phyloP scores from a whole-genome alignment of 352 stramenopile species.

The Phytophthora pinifolia region DNA sequence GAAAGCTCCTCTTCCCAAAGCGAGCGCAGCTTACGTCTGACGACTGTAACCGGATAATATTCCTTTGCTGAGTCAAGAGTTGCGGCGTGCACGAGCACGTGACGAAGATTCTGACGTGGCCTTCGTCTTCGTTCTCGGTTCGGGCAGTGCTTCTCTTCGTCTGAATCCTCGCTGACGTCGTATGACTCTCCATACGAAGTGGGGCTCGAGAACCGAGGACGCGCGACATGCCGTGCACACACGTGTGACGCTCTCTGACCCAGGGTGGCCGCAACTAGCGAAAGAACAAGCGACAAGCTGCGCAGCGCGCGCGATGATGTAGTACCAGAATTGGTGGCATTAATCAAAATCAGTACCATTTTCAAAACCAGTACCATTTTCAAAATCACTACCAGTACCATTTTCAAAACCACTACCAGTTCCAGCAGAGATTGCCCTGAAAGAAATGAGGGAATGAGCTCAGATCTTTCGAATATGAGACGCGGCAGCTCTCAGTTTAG shows the following conservation, averaged over 20 bases:
- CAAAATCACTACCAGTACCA: too few relatives aligned
- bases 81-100: background rate
- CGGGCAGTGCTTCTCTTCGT: background rate
- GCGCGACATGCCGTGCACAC: slow-evolving; percentile 8
- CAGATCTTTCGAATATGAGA: too few relatives aligned
- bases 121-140: slow-evolving; percentile 2
- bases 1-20: slow-evolving; percentile 2
- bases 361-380: too few relatives aligned
- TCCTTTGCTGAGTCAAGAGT: slow-evolving; percentile 2
- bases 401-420: too few relatives aligned
- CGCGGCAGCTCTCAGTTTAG: too few relatives aligned
- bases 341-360: too few relatives aligned
- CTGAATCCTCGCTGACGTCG: slow-evolving; percentile 6
- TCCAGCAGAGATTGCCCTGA: too few relatives aligned
- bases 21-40: slow-evolving; percentile 9
- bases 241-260: slow-evolving; percentile 1
- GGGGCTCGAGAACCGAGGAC: background rate
- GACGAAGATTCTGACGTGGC: slow-evolving; percentile 1
- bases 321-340: too few relatives aligned
- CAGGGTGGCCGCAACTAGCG: slow-evolving; percentile 8
- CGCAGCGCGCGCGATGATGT: too few relatives aligned
- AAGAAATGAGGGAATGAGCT: too few relatives aligned
- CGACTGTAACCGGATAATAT: slow-evolving; percentile 8
- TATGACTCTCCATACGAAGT: slow-evolving; percentile 1
- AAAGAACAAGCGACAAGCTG: too few relatives aligned